Evolutionary conservation across 163 green algal genomes (phyloP).

Genomic region (Volvox carteri): DNA sequence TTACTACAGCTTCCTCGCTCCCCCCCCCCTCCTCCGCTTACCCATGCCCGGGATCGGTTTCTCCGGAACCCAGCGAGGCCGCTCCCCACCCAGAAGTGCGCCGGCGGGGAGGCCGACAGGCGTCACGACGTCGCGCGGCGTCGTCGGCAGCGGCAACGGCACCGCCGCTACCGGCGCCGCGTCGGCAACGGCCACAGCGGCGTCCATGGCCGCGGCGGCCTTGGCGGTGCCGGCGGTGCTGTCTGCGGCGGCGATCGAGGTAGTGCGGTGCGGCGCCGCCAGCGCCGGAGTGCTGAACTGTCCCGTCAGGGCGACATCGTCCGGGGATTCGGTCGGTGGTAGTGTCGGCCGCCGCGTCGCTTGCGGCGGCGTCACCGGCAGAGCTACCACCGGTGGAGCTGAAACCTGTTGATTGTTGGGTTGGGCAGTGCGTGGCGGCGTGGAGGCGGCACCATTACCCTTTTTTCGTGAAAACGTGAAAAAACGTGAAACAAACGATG

Average conservation of each 20-base stretch:
- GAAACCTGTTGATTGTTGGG: too few species aligned
- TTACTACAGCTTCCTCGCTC: too few species aligned
- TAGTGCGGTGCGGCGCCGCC: conserved; percentile 28
- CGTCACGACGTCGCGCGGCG: background rate
- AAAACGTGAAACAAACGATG: too few species aligned
- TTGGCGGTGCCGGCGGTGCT: background rate
- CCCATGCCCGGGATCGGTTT: conserved; percentile 1
- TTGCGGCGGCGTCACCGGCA: background rate
- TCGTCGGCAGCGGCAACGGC: background rate
- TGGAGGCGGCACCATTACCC: too few species aligned
- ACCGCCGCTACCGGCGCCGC: background rate
- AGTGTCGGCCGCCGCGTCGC: background rate
- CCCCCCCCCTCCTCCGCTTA: too few species aligned
- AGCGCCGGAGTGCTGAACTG: conserved; percentile 26
- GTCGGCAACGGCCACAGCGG: background rate
- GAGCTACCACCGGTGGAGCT: background rate
- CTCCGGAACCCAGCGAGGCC: conserved; percentile 19
- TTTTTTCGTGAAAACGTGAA: too few species aligned
- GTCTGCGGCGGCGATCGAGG: background rate
- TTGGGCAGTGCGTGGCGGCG: too few species aligned
- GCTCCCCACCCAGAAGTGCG: background rate
- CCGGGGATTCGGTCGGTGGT: background rate
- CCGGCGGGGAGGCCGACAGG: background rate
- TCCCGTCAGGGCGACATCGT: background rate
- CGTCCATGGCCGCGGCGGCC: background rate